Percentiles rank a stretch among this genome's conserved stretches.
These are phyloP conservation scores for Acarospora socialis DNA, from an alignment of 2,329 filamentous ascomycete species.

Conservation along the genomic window DNA sequence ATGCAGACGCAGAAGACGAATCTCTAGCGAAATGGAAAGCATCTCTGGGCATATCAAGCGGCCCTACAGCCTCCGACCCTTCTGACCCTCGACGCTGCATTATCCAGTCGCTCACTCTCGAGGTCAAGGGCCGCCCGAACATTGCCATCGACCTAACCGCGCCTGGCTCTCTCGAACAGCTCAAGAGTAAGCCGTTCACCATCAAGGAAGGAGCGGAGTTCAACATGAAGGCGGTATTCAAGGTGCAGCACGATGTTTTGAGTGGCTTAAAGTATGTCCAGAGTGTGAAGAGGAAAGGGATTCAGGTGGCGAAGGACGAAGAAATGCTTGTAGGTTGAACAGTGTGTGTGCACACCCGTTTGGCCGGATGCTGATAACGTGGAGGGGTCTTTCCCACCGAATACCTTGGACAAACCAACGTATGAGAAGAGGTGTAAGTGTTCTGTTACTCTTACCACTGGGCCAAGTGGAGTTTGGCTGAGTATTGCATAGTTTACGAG, in stretches of 20 bases:
- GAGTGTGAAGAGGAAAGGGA: slow-evolving; percentile 75
- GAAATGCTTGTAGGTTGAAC: slow-evolving; percentile 77
- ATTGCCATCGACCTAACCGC: slow-evolving; percentile 78
- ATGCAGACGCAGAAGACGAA: slow-evolving; percentile 67
- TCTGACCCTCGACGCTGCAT: slow-evolving; percentile 82
- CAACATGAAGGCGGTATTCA: slow-evolving; percentile 87
- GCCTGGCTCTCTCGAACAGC: slow-evolving; percentile 55
- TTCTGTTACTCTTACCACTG: slow-evolving; percentile 8
- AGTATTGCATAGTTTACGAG: slow-evolving; percentile 51
- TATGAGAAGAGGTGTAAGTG: slow-evolving; percentile 86
- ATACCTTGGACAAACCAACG: slow-evolving; percentile 68
- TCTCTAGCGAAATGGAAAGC: slow-evolving; percentile 96
- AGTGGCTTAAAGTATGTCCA: slow-evolving; percentile 94
- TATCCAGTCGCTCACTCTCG: slow-evolving; percentile 80
- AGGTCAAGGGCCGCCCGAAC: slow-evolving; percentile 66
- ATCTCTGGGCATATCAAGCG: slow-evolving; percentile 71
- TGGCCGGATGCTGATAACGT: background rate
- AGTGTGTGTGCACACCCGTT: background rate
- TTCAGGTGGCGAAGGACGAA: slow-evolving; percentile 80
- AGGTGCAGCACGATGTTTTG: slow-evolving; percentile 92
- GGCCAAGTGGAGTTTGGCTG: background rate
- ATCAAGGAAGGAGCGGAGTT: slow-evolving; percentile 95
- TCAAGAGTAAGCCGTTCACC: slow-evolving; percentile 87
- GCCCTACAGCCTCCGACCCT: slow-evolving; percentile 57
- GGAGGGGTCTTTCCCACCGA: slow-evolving; percentile 91